Evolutionary conservation across 441 rosid genomes (phyloP).

Genomic region (Gossypium gossypioides): DNA sequence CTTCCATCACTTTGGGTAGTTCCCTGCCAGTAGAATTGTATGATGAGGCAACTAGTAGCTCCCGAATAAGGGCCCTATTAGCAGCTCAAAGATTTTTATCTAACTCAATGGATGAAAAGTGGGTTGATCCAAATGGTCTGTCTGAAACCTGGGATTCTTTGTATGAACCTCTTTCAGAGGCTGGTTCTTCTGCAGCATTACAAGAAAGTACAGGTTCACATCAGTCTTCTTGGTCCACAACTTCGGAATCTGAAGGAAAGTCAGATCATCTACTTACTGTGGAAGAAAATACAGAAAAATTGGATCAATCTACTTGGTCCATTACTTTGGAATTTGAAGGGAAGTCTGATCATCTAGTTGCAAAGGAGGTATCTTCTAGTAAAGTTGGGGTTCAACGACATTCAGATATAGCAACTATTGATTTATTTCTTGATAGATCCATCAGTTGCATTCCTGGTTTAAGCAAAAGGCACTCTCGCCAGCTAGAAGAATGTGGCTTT

Average conservation of each 20-base stretch:
- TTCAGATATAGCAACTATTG: conserved; percentile 18
- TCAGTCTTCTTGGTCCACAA: conserved; percentile 20
- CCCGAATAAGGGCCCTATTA: conserved; percentile 25
- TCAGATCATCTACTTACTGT: conserved; percentile 19
- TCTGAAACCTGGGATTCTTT: conserved; percentile 40
- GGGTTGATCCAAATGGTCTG: conserved; percentile 36
- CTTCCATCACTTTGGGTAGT: conserved; percentile 65
- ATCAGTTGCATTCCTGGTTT: conserved; percentile 58
- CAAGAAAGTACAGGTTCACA: conserved; percentile 24
- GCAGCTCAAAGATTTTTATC: conserved; percentile 32
- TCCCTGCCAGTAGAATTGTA: conserved; percentile 56
- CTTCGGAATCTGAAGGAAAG: conserved; percentile 29
- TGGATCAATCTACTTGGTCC: conserved; percentile 22
- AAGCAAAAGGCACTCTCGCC: conserved; percentile 50
- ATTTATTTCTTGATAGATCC: conserved; percentile 40
- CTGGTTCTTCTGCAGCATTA: conserved; percentile 23
- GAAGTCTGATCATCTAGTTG: conserved; percentile 20
- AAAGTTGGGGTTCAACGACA: conserved; percentile 15
- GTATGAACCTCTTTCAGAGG: conserved; percentile 28
- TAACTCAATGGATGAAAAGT: conserved; percentile 27
- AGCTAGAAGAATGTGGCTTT: conserved; percentile 71
- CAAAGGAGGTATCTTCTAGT: conserved; percentile 18
- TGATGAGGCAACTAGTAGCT: conserved; percentile 25
- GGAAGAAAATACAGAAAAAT: conserved; percentile 23
- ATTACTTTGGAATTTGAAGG: conserved; percentile 27